Evolutionary conservation across 2,329 filamentous ascomycete genomes (phyloP).

Genomic region (Stachybotrys chlorohalonatus): DNA sequence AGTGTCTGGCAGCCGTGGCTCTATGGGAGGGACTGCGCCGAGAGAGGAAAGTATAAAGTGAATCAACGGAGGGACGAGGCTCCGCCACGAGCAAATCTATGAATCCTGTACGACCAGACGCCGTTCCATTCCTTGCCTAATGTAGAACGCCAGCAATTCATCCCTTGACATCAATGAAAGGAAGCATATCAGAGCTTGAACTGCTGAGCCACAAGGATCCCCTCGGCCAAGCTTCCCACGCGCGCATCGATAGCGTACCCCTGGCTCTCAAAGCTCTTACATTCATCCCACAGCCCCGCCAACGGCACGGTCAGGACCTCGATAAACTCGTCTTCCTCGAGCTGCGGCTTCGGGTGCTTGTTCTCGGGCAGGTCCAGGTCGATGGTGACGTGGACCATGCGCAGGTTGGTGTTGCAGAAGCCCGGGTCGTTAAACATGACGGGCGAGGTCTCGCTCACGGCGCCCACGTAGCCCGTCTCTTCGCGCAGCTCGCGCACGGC

Average conservation of each 20-base stretch:
- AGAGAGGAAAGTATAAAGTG: constrained; percentile 30
- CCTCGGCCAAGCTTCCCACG: constrained; percentile 69
- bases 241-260: constrained; percentile 74
- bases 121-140: too few relatives aligned
- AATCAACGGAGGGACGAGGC: background rate
- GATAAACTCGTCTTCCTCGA: constrained; percentile 77
- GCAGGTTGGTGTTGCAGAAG: constrained; percentile 58
- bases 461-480: constrained; percentile 57
- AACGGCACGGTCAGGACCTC: constrained; percentile 66
- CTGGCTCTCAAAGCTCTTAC: constrained; percentile 55
- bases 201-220: constrained; percentile 61
- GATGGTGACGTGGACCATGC: constrained; percentile 64
- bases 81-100: too few relatives aligned
- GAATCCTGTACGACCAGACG: background rate
- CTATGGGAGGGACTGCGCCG: constrained; percentile 47
- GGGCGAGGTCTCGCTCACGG: constrained; percentile 46
- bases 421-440: constrained; percentile 60
- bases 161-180: background rate
- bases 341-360: constrained; percentile 55
- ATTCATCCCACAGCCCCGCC: constrained; percentile 54
- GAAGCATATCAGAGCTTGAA: constrained; percentile 28
- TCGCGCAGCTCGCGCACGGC: constrained; percentile 56
- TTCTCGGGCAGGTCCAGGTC: constrained; percentile 63
- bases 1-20: constrained; percentile 49
- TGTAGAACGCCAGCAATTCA: background rate